Base-by-base conservation (phyloP, 2,329 filamentous ascomycete genomes). In the Coniochaeta sp. region DNA sequence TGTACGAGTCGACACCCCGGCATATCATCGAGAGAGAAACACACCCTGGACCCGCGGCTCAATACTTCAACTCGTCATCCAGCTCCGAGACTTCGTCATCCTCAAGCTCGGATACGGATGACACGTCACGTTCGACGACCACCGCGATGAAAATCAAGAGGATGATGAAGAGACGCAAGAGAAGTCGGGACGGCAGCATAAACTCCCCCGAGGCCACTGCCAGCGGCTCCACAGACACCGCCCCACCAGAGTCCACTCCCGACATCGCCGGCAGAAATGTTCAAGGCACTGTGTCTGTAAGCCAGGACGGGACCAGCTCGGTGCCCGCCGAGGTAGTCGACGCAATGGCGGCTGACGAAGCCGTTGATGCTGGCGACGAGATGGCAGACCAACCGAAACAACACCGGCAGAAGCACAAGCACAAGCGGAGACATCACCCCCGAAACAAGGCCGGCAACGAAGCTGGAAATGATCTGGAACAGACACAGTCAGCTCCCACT, bases 1-100 rank as follows among this genome's bases (percentile, higher is more conserved):
- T 90, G 74, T 90, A 89, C 74, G 85, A 86, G 68, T 86, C 87
- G 62, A 89, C 86, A 10, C 87, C 88, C 1, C 85, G 89, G 66
- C 83, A 86, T 60, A 81, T 87, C 44, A 87, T 90, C 61, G 71
- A 72, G 56, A 65, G 66, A 47, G 88, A 90, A 68, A 86, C 85
- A 0, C 82, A 86, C 63, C 87, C 88, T 9, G 87, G 89, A 69
- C 81, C 90, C 1, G 75, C 89, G 8, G 83, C 84, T 9, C 82
- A 87, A 55, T 85, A 89, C 61, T 81, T 89, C 72, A 83, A 89
- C 58, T 72, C 54, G 67, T 84, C 74, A 34, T 83, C 81, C 8
- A 72, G 69, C 1, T 67, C 71, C 32, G 26, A 54, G 42, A 55
- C 60, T 8, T 62, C 60, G 17, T 65, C 64, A 12, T 67, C 75